Base-by-base conservation (phyloP, 192 early-diverging fungal genomes). In the Coemansia sp. region DNA sequence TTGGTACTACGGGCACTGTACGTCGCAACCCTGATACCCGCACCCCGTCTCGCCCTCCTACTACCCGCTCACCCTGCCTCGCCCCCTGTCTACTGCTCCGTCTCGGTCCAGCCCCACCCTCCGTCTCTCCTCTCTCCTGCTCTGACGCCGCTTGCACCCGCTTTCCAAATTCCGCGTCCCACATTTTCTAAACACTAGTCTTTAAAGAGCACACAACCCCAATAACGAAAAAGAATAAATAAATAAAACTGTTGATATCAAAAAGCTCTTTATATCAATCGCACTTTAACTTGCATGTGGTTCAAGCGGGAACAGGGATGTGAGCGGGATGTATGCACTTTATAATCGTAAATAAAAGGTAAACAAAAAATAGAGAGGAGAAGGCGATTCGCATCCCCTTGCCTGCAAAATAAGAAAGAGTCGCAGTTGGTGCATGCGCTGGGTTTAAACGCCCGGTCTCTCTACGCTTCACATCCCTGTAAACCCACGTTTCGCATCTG, bases 141-240 rank as follows among this genome's bases (percentile, higher is more conserved):
- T 21, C 19, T 3, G 70, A 54, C 27, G 63, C 67, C n/a, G 72
- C 61, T 22, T 58, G 69, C 12, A 71, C 65, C 17, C 62, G 68
- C 50, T 47, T 68, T 39, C 64, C 62, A 56, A 71, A 45, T 55
- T 71, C 68, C 22, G 35, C 64, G 51, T 70, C 61, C 66, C 63
- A 55, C 75, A 77, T 76, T 43, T 5, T 14, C 14, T 14, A 5
- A 16, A 6, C 16, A 12, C 41, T 45, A 45, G 16, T 45, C 11
- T n/a, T 21, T n/a, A n/a, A 45, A 45, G 14, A 45, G 41, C n/a
- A 45, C 9, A n/a, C 14, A 45, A 45, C 41, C 14, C 41, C 11
- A 51, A 9, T 19, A 51, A 51, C 7, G 19, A 23, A 19, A 48
- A 51, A 23, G 8, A 19, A 17, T 0, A 12, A 19, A 12, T 11